Base-by-base conservation (phyloP, 306 rosid genomes). In the Quercus robur region DNA sequence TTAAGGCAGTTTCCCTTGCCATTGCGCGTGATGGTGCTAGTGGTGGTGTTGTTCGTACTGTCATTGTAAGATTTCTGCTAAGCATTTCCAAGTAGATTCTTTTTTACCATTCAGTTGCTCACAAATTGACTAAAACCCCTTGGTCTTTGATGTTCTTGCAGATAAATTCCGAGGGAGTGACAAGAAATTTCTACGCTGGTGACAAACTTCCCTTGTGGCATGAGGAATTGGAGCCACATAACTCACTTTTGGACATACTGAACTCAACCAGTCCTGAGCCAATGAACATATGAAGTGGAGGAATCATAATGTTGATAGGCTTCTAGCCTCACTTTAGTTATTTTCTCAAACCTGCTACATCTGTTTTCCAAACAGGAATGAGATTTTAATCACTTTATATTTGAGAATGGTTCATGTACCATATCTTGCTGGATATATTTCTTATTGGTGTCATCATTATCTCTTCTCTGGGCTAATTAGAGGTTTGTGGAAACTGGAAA, bases 1-100 rank as follows among this genome's bases (percentile, higher is more conserved):
- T 86, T 26, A 95, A 93, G 88, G 5, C 33, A 4, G 33, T 31
- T 31, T 31, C 33, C 33, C 33, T 31, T 31, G 33, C 33, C 33
- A 31, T 95, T 81, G 99, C 98, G 10, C 90, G 98, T 51, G 99
- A 95, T 54, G 99, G 99, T 49, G 99, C 99, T 12, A 95, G 98
- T 87, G 99, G 99, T 5, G 99, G 99, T 18, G 99, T 95, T 56
- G 97, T 93, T 69, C 94, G 98, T 57, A 95, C 99, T 1, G 98
- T 93, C 59, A 87, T 84, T 62, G 99, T 95, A 86, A 88, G 98
- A 74, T 51, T 44, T 75, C 11, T 41, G 51, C 52, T 19, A 21
- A 44, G 25, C 28, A 70, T 14, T 61, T 38, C 2, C 41, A 41
- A 4, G 5, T 5, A 20, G 10, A 41, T n/a, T 73, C 44, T 12